Evolutionary conservation across 73 alveolate species (phyloP).

Genomic region (Paramecium pentaurelia): DNA sequence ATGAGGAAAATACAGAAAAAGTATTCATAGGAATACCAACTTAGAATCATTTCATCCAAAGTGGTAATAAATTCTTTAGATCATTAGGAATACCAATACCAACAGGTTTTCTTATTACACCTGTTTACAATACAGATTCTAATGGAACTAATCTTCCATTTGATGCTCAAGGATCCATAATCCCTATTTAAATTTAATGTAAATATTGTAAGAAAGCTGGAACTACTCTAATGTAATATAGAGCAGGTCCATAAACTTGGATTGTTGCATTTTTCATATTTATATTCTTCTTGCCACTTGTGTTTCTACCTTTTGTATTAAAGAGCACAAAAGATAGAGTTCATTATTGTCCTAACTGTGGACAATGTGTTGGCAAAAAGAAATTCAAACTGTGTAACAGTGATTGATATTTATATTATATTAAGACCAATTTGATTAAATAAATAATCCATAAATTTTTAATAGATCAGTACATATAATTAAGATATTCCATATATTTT

Average conservation of each 20-base stretch:
- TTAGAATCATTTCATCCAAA: background rate
- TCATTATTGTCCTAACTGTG: constrained; percentile 4
- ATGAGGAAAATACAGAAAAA: background rate
- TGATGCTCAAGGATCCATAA: background rate
- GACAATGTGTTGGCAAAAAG: background rate
- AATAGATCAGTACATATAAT: background rate
- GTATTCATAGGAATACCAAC: background rate
- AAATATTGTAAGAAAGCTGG: background rate
- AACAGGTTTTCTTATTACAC: background rate
- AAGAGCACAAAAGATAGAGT: background rate
- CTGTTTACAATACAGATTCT: background rate
- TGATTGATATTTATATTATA: background rate
- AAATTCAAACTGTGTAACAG: background rate
- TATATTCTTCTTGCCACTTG: background rate
- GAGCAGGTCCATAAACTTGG: background rate
- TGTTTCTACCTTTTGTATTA: background rate
- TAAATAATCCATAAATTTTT: background rate
- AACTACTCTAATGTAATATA: background rate
- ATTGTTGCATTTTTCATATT: background rate
- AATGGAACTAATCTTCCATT: background rate
- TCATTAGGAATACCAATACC: background rate
- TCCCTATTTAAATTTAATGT: background rate
- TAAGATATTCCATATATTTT: background rate
- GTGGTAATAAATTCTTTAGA: background rate
- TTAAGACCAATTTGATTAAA: background rate